Conservation (phyloP, 148 eudicot genomes). For the Cornus controversa region DNA sequence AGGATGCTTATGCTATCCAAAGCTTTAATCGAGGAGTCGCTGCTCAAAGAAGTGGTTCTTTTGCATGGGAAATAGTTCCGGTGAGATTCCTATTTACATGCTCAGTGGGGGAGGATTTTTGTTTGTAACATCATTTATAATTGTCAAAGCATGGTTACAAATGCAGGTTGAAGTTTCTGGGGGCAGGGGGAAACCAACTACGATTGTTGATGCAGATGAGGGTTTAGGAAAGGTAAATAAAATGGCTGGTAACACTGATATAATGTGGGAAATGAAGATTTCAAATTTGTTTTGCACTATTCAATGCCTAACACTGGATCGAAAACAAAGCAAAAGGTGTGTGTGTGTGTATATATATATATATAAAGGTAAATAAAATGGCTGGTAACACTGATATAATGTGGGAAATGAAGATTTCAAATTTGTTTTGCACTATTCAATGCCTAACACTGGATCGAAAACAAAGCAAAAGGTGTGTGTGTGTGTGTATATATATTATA, state of each 20-base stretch:
- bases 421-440: background rate
- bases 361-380: slow-evolving; percentile 53
- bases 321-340: background rate
- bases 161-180: slow-evolving; percentile 65
- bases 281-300: background rate
- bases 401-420: background rate
- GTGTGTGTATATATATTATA: no score
- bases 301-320: background rate
- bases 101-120: background rate
- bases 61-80: slow-evolving; percentile 92
- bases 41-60: slow-evolving; percentile 79
- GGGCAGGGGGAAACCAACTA: slow-evolving; percentile 61
- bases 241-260: background rate
- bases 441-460: background rate
- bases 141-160: background rate
- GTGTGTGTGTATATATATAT: no score
- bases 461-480: background rate
- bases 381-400: background rate
- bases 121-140: slow-evolving; percentile 4
- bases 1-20: slow-evolving; percentile 90
- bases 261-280: background rate
- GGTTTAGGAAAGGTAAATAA: slow-evolving; percentile 62
- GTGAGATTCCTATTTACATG: slow-evolving; percentile 36
- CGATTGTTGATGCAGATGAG: slow-evolving; percentile 69
- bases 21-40: slow-evolving; percentile 86